These are phyloP conservation scores for Colletotrichum sp. DNA, from an alignment of 2,329 filamentous ascomycete species.

Conservation along the genomic window DNA sequence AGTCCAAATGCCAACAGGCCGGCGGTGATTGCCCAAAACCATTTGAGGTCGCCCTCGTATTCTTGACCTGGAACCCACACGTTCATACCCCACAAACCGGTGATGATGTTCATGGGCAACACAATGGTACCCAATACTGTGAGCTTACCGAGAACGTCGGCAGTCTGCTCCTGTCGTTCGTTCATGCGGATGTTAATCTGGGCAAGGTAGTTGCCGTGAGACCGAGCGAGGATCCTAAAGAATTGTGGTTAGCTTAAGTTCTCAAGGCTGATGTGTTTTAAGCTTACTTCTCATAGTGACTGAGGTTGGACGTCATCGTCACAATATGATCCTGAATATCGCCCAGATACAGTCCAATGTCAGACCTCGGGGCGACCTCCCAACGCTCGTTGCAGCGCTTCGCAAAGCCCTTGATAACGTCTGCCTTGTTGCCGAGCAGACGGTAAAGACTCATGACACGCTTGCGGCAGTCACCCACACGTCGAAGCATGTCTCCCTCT, in stretches of 20 bases:
- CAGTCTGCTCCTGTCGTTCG: conserved; percentile 93
- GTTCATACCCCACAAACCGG: conserved; percentile 99
- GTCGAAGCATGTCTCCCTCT: conserved; percentile 84
- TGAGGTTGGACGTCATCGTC: conserved; percentile 96
- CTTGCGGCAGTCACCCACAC: conserved; percentile 93
- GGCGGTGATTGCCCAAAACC: conserved; percentile 78
- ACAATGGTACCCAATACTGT: conserved; percentile 97
- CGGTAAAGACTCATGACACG: conserved; percentile 97
- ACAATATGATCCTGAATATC: conserved; percentile 99
- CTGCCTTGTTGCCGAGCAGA: conserved; percentile 93
- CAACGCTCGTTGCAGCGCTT: conserved; percentile 98
- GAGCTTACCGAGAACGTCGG: conserved; percentile 91
- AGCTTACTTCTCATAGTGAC: conserved; percentile 92
- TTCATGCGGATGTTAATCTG: conserved; percentile 99
- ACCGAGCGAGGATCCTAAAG: conserved; percentile 80
- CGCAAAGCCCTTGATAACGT: conserved; percentile 98
- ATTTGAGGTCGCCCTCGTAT: conserved; percentile 73
- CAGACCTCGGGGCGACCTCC: conserved; percentile 92
- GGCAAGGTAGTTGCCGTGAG: conserved; percentile 96
- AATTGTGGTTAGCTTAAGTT: background rate
- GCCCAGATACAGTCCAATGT: conserved; percentile 96
- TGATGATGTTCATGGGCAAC: conserved; percentile 98
- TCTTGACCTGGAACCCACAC: conserved; percentile 94
- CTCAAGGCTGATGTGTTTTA: background rate
- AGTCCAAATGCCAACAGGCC: conserved; percentile 81